Conservation (phyloP, 352 stramenopile genomes). For the Globisporangium mamillatum region DNA sequence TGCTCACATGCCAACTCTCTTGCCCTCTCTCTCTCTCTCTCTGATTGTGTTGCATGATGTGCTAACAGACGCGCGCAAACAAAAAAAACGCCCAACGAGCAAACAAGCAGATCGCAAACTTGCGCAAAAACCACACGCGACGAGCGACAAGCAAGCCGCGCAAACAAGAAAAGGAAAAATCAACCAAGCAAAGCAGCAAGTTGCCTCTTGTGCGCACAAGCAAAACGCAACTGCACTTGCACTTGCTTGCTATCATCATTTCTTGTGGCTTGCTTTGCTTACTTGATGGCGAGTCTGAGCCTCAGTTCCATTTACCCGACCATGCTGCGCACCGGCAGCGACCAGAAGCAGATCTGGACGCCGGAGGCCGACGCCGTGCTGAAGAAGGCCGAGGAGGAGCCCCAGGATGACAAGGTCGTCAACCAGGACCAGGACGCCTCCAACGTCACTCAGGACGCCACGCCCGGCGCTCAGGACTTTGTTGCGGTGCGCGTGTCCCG, state of each 20-base stretch:
- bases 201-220: background rate
- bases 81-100: conserved; percentile 2
- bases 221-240: conserved; percentile 2
- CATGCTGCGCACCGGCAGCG: conserved; percentile 8
- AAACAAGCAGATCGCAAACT: background rate
- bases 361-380: conserved; percentile 5
- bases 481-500: conserved; percentile 29
- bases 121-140: background rate
- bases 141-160: background rate
- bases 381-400: conserved; percentile 14
- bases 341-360: background rate
- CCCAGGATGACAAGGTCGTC: background rate
- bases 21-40: background rate
- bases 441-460: background rate
- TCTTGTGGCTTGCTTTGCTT: background rate
- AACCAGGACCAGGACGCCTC: background rate
- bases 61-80: background rate
- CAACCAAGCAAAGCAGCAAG: background rate
- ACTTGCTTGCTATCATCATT: background rate
- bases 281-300: conserved; percentile 10
- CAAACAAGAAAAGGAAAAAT: background rate
- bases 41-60: background rate
- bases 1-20: conserved; percentile 6
- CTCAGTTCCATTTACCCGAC: conserved; percentile 2
- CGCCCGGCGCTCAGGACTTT: background rate